These are phyloP conservation scores for Nothophaeocryptopus gaeumannii DNA, from an alignment of 2,329 filamentous ascomycete species.

Conservation along the genomic window DNA sequence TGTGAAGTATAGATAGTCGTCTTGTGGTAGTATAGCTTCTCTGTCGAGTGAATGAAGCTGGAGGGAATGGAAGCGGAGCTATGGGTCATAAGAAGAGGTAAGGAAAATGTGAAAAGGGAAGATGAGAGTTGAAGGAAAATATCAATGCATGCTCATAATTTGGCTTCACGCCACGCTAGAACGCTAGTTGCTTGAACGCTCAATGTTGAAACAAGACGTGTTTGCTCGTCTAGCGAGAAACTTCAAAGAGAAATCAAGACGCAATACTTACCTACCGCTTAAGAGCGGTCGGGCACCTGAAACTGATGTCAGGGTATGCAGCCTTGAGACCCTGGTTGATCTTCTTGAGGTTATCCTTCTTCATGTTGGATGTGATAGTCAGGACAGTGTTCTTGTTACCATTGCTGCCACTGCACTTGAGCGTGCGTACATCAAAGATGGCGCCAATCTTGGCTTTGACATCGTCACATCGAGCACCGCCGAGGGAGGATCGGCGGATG, in stretches of 20 bases:
- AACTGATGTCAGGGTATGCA: conserved; percentile 17
- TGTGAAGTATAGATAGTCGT: too few relatives aligned
- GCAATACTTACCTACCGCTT: background rate
- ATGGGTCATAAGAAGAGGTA: too few relatives aligned
- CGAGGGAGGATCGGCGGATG: conserved; percentile 19
- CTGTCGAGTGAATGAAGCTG: too few relatives aligned
- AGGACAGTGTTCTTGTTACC: conserved; percentile 18
- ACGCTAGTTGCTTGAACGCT: too few relatives aligned
- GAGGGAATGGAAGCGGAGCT: too few relatives aligned
- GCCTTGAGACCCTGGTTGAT: conserved; percentile 12
- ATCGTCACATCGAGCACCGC: conserved; percentile 12
- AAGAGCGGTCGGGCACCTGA: conserved; percentile 10
- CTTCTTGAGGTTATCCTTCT: conserved; percentile 6
- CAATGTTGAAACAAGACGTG: too few relatives aligned
- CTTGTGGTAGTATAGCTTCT: too few relatives aligned
- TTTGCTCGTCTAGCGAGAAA: too few relatives aligned
- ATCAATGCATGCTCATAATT: too few relatives aligned
- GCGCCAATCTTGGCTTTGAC: conserved; percentile 13
- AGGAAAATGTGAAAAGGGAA: too few relatives aligned
- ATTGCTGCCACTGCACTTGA: conserved; percentile 17
- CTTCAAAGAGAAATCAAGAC: background rate
- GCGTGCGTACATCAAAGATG: conserved; percentile 2
- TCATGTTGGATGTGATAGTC: conserved; percentile 15
- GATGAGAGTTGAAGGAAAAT: too few relatives aligned
- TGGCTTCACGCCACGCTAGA: too few relatives aligned